Base-by-base conservation (phyloP, 2,329 filamentous ascomycete genomes). In the Claviceps sp. region DNA sequence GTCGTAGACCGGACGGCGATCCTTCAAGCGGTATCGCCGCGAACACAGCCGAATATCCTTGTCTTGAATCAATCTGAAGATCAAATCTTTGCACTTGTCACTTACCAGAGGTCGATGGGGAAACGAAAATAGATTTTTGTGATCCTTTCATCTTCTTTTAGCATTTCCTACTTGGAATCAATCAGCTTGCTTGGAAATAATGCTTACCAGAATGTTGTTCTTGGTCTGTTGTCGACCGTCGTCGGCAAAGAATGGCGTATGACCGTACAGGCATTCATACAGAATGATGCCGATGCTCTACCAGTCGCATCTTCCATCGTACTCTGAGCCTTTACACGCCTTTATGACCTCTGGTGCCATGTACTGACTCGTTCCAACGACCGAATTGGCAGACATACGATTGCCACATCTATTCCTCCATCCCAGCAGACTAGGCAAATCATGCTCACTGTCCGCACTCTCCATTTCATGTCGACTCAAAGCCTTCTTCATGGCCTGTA, bases 321-420 rank as follows among this genome's bases (percentile, higher is more conserved):
- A 97, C 40, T 77, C 57, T 22, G 41, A 52, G 42, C 56, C 56
- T 26, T 52, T 53, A 22, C 52, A 54, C 47, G 52, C 57, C 71
- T 48, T 89, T 78, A 30, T 90, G 88, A 97, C 87, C 70, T 97
- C 93, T 2, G 91, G 91, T 0, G 93, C 91, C 93, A 96, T 97
- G 71, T 97, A 97, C 64, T 96, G 91, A 64, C 89, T 95, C 2
- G 93, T 97, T 2, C 91, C 91, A 11, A 97, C 91, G 1, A 95
- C 82, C 46, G 89, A 95, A 58, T 83, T 80, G 1, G 91, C 91
- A 38, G 88, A 77, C 38, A 79, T 78, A 41, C 89, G 81, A 58
- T 82, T 84, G 26, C 85, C 78, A 56, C 75, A 77, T 16, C 75
- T 74, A 61, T 89, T 83, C 45, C 86, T 78, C 84, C 83, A 89